Evolutionary conservation across 768 basidiomycete species (phyloP).

Genomic region (Mrakia hoshinonis): DNA sequence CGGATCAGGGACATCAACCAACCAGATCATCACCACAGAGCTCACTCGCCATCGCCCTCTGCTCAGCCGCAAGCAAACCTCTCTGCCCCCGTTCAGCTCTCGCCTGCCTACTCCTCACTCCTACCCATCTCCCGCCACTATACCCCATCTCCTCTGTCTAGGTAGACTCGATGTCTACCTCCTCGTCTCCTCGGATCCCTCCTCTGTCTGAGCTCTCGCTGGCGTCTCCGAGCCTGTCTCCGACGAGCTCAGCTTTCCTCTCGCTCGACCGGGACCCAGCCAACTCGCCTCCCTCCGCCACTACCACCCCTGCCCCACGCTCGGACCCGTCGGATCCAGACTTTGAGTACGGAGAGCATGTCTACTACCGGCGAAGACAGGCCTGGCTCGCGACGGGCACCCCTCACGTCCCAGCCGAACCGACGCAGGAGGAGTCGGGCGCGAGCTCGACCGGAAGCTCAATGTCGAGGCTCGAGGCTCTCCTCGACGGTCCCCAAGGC

Average conservation of each 20-base stretch:
- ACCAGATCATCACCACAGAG: background rate
- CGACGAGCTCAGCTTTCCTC: background rate
- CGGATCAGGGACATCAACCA: background rate
- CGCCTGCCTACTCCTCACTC: too few relatives aligned
- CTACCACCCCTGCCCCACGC: background rate
- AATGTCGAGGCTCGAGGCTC: background rate
- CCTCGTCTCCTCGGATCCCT: conserved; percentile 14
- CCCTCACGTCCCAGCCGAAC: background rate
- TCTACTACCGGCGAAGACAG: background rate
- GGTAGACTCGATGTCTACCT: background rate
- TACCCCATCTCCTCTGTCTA: background rate
- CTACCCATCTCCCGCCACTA: background rate
- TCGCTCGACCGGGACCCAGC: background rate
- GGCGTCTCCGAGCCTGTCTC: background rate
- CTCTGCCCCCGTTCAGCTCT: too few relatives aligned
- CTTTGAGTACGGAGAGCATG: conserved; percentile 8
- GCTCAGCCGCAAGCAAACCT: too few relatives aligned
- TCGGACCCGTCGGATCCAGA: background rate
- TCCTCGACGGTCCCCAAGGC: background rate
- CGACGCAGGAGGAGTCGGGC: too few relatives aligned
- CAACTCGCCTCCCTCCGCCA: background rate
- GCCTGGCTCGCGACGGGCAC: background rate
- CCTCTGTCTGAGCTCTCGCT: background rate
- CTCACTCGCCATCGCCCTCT: too few relatives aligned
- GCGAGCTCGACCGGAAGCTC: background rate